phyloP scores from a whole-genome alignment of 306 rosid genomes.

The Pachyrhizus erosus region DNA sequence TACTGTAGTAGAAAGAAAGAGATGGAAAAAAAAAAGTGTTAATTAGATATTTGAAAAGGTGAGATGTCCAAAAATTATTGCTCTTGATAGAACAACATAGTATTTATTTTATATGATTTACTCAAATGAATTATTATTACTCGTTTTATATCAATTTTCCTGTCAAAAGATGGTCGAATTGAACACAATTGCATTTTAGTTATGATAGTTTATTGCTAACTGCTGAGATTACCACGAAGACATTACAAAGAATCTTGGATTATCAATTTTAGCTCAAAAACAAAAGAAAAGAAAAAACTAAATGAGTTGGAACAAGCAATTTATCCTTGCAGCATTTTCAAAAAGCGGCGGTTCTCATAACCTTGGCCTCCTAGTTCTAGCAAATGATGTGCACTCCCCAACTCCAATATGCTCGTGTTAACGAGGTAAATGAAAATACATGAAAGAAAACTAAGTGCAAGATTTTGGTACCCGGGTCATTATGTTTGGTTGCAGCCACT shows the following conservation, averaged over 20 bases:
- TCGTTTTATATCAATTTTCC: too few relatives aligned
- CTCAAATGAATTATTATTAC: too few relatives aligned
- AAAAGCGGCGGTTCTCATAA: constrained; percentile 33
- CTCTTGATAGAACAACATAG: too few relatives aligned
- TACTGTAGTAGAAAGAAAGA: too few relatives aligned
- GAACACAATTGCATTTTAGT: neutral
- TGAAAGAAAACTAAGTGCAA: constrained; percentile 30
- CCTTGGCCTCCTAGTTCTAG: constrained; percentile 37
- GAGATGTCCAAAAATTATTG: too few relatives aligned
- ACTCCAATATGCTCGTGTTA: constrained; percentile 25
- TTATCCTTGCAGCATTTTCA: constrained; percentile 29
- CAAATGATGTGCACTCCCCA: constrained; percentile 57
- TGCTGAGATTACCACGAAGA: neutral
- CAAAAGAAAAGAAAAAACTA: too few relatives aligned
- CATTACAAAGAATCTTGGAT: neutral
- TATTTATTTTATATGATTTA: too few relatives aligned
- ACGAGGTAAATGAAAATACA: constrained; percentile 29
- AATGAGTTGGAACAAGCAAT: constrained; percentile 30
- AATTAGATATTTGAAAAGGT: too few relatives aligned
- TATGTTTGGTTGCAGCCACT: constrained; percentile 42
- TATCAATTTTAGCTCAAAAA: constrained; percentile 8
- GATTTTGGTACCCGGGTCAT: constrained; percentile 56
- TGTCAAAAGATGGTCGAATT: neutral
- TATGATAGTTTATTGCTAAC: neutral
- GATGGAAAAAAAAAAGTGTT: too few relatives aligned